Base-by-base conservation (phyloP, 768 basidiomycete species). In the Artomyces pyxidatus region DNA sequence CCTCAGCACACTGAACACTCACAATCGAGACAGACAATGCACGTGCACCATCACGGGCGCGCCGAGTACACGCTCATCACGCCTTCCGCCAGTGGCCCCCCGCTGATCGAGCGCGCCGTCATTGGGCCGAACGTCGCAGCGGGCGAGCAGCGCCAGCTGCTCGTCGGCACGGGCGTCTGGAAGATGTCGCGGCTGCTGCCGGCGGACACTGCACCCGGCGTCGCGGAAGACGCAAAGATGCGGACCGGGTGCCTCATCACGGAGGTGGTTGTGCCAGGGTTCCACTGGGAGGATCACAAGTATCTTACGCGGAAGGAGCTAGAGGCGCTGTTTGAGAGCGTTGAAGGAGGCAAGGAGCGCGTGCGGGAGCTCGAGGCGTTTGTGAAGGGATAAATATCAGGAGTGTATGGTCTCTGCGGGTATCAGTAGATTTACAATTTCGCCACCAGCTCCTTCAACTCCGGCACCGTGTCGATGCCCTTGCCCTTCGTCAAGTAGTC, bases 401-500 rank as follows among this genome's bases (percentile, higher is more conserved):
- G 30, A 8, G 10, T 29, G 22, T 28, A 17, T 26, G 21, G 12
- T 23, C 10, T 39, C 28, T 29, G 28, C 9, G 9, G 27, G 9
- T 29, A 2, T 29, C 39, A 11, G 26, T 23, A n/a, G n/a, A n/a
- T 1, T 47, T 39, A 54, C 44, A 49, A 45, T 32, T 54, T 56
- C 8, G 55, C 9, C 23, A 35, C 42, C 16, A 52, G 19, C 22
- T 55, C 52, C 45, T 53, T 57, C 49, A 67, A 51, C 63, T 92
- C 89, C 4, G 74, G 68, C 2, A 92, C 78, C 21, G 88, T 54
- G 58, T 89, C 88, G 48, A 70, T 71, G 21, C 87, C 86, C 56
- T 57, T 72, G 1, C 87, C 87, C 11, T 67, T 68, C 14, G 68
- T 71, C 50, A 91, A 64, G 65, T 76, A 91, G 58, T 89, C 85